Evolutionary conservation across 768 basidiomycete genomes (phyloP), one percentile per base, ranked within the genome.

Genomic region (Boletus coccyginus): DNA sequence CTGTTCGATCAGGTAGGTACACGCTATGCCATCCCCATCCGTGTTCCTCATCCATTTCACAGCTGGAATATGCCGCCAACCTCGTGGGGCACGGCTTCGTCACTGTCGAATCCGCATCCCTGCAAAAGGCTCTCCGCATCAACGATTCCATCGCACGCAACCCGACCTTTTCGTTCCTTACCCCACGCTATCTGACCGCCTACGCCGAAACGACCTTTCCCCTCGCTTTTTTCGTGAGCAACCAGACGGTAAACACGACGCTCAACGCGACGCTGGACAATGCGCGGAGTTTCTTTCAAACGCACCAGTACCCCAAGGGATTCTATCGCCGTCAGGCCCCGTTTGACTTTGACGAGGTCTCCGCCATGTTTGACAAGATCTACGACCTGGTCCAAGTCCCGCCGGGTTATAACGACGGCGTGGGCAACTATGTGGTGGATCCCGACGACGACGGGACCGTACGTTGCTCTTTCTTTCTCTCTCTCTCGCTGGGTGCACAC

Each of bases 101-200:
- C 42, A 67, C 66, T 2, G 5, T 68, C 24, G 59, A 68, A 46
- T 66, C 66, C 3, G 56, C 64, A 27, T 33, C 64, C 12, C 19
- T 68, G 35, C 56, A 67, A 40, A 67, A 68, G 29, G 27, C 36
- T 1, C 48, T 50, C 6, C 64, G 66, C 16, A 67, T 67, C 42
- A 68, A 63, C 32, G 58, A 68, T 45, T 67, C 66, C 27, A 68
- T 67, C 24, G 66, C 66, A 14, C 51, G 47, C 39, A 67, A 67
- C 42, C 66, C 66, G 0, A 63, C 61, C 0, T 67, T 67, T 42
- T 55, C 35, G 46, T 66, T 68, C n/a, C 57, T 59, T 4, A 61
- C 61, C 13, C 63, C 66, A 0, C 58, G 66, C 10, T 68, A 13
- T 45, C 45, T 63, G 1, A 61, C 66, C 3, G 66, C 59, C 12